Conservation (phyloP, 345 rosid species). For the Citrus sp. region DNA sequence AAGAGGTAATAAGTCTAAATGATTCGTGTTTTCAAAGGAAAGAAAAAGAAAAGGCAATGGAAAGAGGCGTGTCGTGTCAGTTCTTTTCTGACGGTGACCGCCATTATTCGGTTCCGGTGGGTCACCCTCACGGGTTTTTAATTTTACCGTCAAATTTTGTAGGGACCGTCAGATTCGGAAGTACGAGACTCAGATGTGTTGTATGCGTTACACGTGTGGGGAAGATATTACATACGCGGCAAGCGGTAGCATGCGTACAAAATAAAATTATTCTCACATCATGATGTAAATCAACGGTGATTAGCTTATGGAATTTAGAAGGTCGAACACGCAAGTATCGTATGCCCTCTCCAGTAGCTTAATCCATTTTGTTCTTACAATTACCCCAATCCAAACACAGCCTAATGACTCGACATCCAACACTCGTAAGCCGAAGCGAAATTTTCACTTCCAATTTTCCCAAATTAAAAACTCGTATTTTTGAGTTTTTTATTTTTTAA, state of each 20-base stretch:
- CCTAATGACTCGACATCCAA: not conserved
- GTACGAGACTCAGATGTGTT: not conserved
- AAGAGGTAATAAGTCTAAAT: not conserved
- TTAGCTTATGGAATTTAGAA: not conserved
- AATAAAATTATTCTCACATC: not conserved
- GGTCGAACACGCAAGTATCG: not conserved
- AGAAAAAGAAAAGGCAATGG: not conserved
- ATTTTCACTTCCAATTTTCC: not conserved
- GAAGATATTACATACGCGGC: not conserved
- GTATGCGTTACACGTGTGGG: not conserved
- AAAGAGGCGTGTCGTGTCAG: slow-evolving; percentile 5
- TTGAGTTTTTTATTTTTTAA: not conserved
- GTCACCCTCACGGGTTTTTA: not conserved
- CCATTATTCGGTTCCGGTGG: not conserved
- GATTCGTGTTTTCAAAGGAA: not conserved
- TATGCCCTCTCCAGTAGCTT: not conserved
- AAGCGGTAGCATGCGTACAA: not conserved
- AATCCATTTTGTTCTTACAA: not conserved
- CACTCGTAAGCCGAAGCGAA: not conserved
- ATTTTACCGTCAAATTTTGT: not conserved
- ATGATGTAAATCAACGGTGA: not conserved
- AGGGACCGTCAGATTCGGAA: not conserved
- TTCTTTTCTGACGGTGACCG: slow-evolving; percentile 8
- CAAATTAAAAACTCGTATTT: no score
- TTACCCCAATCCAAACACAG: not conserved